Evolutionary conservation across 2,329 filamentous ascomycete species (phyloP), one percentile per base, ranked within the genome.

Genomic region (Exophiala mesophila): DNA sequence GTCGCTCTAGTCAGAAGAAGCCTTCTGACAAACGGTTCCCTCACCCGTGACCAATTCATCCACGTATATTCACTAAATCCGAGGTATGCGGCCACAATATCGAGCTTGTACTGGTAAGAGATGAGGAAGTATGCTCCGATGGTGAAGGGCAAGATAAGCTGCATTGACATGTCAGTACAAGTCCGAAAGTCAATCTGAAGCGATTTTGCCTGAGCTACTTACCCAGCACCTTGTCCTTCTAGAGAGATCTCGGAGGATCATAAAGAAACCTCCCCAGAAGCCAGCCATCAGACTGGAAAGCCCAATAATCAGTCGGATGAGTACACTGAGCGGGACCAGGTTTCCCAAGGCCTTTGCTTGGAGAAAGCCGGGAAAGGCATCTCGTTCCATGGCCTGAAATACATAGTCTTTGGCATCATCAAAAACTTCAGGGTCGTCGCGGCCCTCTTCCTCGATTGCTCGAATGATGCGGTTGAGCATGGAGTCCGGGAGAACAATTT

Each of bases 301-400:
- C 24, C 90, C 92, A 54, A 95, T 63, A 33, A 94, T 88, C 38
- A 97, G 71, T 40, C 92, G 78, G 55, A 94, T 74, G 60, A 97
- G 80, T 54, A 94, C 82, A 34, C 88, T 94, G 12, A 90, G 80
- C 3, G 90, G 92, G 19, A 98, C 90, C 10, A 98, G 76, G 59
- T 98, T 98, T 47, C 94, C 94, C 17, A 98, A 74, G 2, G 92
- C 92, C 69, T 97, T 97, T 68, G 88, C 87, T 60, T 90, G 79
- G 45, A 98, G 74, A 67, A 98, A 98, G 1, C 90, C 90, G 1
- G 94, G 92, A 62, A 95, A 98, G n/a, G 94, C 92, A 68, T 98
- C 92, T 42, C 94, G 80, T 68, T 98, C 94, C 92, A 98, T 98
- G 23, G 94, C 94, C 67, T 98, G 94, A 65, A 97, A 98, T 50